Conservation (phyloP, 345 rosid species). For the Hibiscus syriacus region DNA sequence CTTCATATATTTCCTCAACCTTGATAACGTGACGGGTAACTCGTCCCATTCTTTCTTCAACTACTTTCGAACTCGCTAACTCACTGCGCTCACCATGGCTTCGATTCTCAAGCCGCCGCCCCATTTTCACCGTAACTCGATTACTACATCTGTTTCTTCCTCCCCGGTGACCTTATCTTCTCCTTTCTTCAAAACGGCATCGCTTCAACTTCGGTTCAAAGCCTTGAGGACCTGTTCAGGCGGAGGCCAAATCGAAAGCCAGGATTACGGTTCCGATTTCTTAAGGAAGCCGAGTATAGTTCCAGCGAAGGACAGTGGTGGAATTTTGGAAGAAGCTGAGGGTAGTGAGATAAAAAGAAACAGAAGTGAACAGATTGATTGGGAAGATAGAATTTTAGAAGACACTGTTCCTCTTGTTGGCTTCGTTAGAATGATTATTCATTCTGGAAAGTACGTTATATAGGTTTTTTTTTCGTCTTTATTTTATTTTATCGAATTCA, state of each 20-base stretch:
- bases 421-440: constrained; percentile 84
- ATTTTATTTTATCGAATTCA: neutral
- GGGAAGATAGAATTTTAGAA: constrained; percentile 85
- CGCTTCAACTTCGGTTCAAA: constrained; percentile 23
- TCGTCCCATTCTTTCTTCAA: neutral
- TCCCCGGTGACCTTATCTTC: constrained; percentile 39
- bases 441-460: constrained; percentile 58
- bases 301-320: constrained; percentile 26
- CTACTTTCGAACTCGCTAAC: neutral
- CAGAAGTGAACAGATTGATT: constrained; percentile 40
- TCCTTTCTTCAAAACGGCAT: constrained; percentile 23
- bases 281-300: constrained; percentile 31
- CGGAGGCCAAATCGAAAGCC: constrained; percentile 24
- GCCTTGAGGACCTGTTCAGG: constrained; percentile 56
- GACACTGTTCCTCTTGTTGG: constrained; percentile 94
- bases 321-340: constrained; percentile 36
- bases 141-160: constrained; percentile 22
- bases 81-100: constrained; percentile 23
- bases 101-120: constrained; percentile 32
- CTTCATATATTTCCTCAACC: neutral
- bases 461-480: neutral
- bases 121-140: constrained; percentile 24
- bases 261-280: constrained; percentile 38
- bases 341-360: constrained; percentile 13
- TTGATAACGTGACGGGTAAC: neutral